Conservation (phyloP, 2,329 filamentous ascomycete genomes). For the Lasiodiplodia theobromae region DNA sequence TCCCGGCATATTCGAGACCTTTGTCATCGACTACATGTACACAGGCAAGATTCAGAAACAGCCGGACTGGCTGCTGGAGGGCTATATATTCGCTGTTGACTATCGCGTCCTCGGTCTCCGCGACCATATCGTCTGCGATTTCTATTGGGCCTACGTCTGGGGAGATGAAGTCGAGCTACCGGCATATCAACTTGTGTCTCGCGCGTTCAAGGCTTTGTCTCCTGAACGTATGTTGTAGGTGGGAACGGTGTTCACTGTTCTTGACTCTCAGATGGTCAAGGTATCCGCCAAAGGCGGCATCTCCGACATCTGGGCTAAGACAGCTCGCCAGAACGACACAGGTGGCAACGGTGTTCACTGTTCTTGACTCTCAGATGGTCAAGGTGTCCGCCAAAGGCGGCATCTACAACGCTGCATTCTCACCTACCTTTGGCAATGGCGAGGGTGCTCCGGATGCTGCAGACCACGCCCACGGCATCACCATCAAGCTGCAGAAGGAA, state of each 20-base stretch:
- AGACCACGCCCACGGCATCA: neutral
- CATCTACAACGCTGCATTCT: neutral
- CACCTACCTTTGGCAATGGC: neutral
- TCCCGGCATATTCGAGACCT: neutral
- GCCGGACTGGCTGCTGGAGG: neutral
- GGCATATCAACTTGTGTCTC: neutral
- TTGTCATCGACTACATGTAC: neutral
- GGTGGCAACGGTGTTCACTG: no score
- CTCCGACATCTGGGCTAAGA: neutral
- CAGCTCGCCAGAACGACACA: neutral
- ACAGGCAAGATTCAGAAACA: neutral
- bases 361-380: neutral
- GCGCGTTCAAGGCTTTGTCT: neutral
- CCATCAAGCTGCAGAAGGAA: neutral
- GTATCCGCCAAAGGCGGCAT: no score
- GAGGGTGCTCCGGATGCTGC: neutral
- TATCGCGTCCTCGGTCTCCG: slow-evolving; percentile 3
- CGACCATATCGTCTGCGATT: neutral
- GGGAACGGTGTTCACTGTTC: no score
- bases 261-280: no score
- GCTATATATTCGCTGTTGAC: slow-evolving; percentile 16
- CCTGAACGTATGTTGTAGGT: neutral
- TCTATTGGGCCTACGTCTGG: neutral
- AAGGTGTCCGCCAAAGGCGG: neutral
- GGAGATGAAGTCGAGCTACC: neutral